A percentile compares a stretch with the other conserved stretches of the same genome.
Evolutionary conservation across 441 rosid species (phyloP).

Genomic region (Erodium moschatum): DNA sequence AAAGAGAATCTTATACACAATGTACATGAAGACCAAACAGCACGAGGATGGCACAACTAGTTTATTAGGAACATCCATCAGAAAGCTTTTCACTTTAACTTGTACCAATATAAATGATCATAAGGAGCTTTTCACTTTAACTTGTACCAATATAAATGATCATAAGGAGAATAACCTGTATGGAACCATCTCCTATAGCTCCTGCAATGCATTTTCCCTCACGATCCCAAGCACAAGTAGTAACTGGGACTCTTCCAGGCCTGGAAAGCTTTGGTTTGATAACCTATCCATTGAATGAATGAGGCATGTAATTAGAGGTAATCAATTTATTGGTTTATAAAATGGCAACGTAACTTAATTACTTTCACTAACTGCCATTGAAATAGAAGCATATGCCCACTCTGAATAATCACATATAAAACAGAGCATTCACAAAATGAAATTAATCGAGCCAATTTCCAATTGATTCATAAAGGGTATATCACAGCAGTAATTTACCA

Average conservation of each 20-base stretch:
- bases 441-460: neutral
- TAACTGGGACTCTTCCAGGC: slow-evolving; percentile 94
- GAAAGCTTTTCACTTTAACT: slow-evolving; percentile 5
- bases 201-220: slow-evolving; percentile 88
- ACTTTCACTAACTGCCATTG: neutral
- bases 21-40: slow-evolving; percentile 6
- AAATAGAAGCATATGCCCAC: neutral
- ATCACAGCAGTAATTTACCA: neutral
- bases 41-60: neutral
- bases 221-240: slow-evolving; percentile 86
- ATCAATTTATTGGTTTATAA: neutral
- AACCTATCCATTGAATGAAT: slow-evolving; percentile 44
- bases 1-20: neutral
- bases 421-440: neutral
- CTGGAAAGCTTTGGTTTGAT: slow-evolving; percentile 94
- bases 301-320: slow-evolving; percentile 10
- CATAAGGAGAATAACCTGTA: slow-evolving; percentile 53
- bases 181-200: slow-evolving; percentile 85
- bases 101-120: neutral
- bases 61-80: neutral
- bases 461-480: neutral
- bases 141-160: neutral
- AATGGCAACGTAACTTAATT: neutral
- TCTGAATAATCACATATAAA: neutral
- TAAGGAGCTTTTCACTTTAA: slow-evolving; percentile 14